Conservation (phyloP, 805 yeast genomes). For the Ogataea populi-albae region DNA sequence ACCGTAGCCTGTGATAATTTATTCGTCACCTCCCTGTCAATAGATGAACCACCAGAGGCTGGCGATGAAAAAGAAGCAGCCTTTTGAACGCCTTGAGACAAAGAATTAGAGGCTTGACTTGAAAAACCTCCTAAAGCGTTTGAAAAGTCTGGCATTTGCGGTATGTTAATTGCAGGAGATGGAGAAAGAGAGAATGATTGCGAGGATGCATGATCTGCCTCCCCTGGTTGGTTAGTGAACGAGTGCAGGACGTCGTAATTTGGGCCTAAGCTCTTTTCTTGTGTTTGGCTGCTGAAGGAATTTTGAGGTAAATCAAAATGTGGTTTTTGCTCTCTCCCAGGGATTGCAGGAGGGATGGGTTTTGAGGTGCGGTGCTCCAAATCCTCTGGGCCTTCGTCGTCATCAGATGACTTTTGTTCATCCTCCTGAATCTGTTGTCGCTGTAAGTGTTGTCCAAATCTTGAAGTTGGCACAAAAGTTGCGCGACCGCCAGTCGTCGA, state of each 20-base stretch:
- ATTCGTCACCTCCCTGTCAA: slow-evolving; percentile 54
- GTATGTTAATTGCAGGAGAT: slow-evolving; percentile 1
- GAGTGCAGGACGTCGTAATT: slow-evolving; percentile 49
- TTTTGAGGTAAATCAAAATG: slow-evolving; percentile 25
- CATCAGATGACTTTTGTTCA: slow-evolving; percentile 32
- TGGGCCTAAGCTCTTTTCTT: slow-evolving; percentile 18
- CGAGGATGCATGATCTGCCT: not conserved
- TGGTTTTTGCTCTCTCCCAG: slow-evolving; percentile 37
- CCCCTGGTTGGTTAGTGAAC: slow-evolving; percentile 6
- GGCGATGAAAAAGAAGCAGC: slow-evolving; percentile 2
- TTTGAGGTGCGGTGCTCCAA: slow-evolving; percentile 23
- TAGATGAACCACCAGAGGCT: slow-evolving; percentile 39
- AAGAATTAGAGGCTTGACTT: slow-evolving; percentile 17
- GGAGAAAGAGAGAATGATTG: not conserved
- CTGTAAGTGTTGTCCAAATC: slow-evolving; percentile 75
- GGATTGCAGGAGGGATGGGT: slow-evolving; percentile 31
- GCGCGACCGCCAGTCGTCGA: slow-evolving; percentile 32
- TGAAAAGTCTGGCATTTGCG: slow-evolving; percentile 3
- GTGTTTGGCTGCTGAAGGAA: slow-evolving; percentile 6
- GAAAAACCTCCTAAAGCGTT: slow-evolving; percentile 7
- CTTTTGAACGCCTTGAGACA: slow-evolving; percentile 7
- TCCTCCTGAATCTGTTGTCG: slow-evolving; percentile 27
- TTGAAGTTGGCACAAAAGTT: slow-evolving; percentile 74
- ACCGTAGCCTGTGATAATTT: slow-evolving; percentile 76
- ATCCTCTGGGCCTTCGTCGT: slow-evolving; percentile 37